These are phyloP conservation scores for Crucihimalaya himalaica DNA, from an alignment of 345 rosid species.

Conservation along the genomic window DNA sequence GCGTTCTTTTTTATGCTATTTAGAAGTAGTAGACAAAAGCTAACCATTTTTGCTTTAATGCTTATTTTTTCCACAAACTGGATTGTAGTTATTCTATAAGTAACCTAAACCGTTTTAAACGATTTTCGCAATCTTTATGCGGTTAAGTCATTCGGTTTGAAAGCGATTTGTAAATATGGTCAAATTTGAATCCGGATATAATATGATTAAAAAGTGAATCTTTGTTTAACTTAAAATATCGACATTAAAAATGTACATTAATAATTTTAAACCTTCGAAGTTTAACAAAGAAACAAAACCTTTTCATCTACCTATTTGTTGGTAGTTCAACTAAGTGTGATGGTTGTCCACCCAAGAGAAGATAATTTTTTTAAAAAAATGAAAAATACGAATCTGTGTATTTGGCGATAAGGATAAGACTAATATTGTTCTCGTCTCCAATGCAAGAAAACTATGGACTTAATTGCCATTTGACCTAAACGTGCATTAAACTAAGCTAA, in stretches of 20 bases:
- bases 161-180: neutral
- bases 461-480: neutral
- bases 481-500: constrained; percentile 1
- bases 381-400: neutral
- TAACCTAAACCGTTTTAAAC: no score
- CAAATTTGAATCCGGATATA: neutral
- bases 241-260: neutral
- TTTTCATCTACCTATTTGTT: neutral
- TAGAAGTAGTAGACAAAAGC: constrained; percentile 12
- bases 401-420: neutral
- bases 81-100: neutral
- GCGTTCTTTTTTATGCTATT: constrained; percentile 19
- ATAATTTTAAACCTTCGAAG: neutral
- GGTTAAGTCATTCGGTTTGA: neutral
- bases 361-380: neutral
- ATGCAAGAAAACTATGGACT: no score
- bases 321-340: constrained; percentile 10
- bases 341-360: constrained; percentile 4
- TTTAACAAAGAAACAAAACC: neutral
- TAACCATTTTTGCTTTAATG: neutral
- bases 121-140: neutral
- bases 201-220: neutral
- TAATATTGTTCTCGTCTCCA: neutral
- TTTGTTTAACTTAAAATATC: neutral
- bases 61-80: neutral